Base-by-base conservation (phyloP, 345 rosid species). In the Clarkia xantiana region DNA sequence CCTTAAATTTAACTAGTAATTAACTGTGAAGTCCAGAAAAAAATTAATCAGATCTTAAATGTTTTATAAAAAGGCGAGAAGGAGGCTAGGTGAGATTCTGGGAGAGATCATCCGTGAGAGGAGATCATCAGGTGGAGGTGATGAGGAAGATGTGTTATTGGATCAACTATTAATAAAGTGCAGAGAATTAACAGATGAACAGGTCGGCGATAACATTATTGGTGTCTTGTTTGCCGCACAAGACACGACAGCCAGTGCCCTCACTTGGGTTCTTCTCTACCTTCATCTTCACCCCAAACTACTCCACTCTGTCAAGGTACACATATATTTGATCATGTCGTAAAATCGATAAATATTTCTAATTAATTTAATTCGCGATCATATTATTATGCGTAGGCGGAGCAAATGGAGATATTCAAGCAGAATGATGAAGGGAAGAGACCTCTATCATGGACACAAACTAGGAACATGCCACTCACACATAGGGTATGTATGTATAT, bases 201-300 rank as follows among this genome's bases (percentile, higher is more conserved):
- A 76, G 63, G 72, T 88, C 51, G 73, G 82, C 14, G 94, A 88
- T 56, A 88, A 88, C 64, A 70, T 82, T 29, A 73, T 84, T 15
- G 97, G 97, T 56, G 94, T 80, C 14, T 72, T 88, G 18, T 88
- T 84, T 54, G 97, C 97, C 0, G 94, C 94, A 5, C 93, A 78
- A 68, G 94, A 84, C 76, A 88, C 97, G 14, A 88, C 94, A 19
- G 97, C 97, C 45, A 82, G 94, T 59, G 66, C 67, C 55, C 51
- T 84, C 47, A 84, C 97, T 15, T 88, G 97, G 97, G 74, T 84
- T 63, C 72, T 88, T 49, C 84, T 81, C 60, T 84, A 74, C 65
- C 81, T 88, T 18, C 75, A 65, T 40, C 77, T 78, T 56, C 68
- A 84, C 58, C 71, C 53, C 10, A 73, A 68, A 52, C 73, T 84